Base-by-base conservation (phyloP, 78 protist species). In the Dictyostelium brefeldianum region DNA sequence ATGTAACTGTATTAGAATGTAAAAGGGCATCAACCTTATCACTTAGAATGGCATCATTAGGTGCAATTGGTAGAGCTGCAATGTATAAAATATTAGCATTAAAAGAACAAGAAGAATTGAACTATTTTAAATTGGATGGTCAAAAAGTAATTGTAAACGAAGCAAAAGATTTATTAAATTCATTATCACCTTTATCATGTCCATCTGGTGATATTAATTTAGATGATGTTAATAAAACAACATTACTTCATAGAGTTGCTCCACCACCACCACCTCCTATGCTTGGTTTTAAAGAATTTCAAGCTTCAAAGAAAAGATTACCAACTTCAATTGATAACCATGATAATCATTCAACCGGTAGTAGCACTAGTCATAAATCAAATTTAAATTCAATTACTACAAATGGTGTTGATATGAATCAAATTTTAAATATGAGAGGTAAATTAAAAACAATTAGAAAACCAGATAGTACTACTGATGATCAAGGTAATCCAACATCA, bases 231-330 rank as follows among this genome's bases (percentile, higher is more conserved):
- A 56, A 78, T 31, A 78, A 53, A 17, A 3, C 43, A 36, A 36
- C 43, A 29, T 53, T 71, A 20, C 53, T 36, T 41, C 50, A 69
- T 27, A 25, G 90, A 31, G 90, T 83, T 22, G 80, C 90, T n/a
- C 90, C 90, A 48, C 90, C 90, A 10, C 90, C 90, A 20, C 90
- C 90, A 27, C 90, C 90, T 5, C 90, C 90, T 4, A 57, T 84
- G 46, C 56, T 84, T 3, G 91, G 91, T 27, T 84, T 84, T 56
- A 56, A 84, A 51, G 62, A 74, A 22, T 84, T 84, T 48, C 74
- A 84, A 62, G 74, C 85, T 14, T 59, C 56, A 15, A 80, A 59
- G 25, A 48, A 56, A 22, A 36, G 43, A 36, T 36, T 36, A 8
- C 6, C 11, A 47, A 51, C 57, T 6, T 20, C 36, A 69, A 9